A percentile compares a stretch with the other conserved stretches of the same genome.
Evolutionary conservation across 805 yeast species (phyloP).

Genomic region (Candida maltosa): DNA sequence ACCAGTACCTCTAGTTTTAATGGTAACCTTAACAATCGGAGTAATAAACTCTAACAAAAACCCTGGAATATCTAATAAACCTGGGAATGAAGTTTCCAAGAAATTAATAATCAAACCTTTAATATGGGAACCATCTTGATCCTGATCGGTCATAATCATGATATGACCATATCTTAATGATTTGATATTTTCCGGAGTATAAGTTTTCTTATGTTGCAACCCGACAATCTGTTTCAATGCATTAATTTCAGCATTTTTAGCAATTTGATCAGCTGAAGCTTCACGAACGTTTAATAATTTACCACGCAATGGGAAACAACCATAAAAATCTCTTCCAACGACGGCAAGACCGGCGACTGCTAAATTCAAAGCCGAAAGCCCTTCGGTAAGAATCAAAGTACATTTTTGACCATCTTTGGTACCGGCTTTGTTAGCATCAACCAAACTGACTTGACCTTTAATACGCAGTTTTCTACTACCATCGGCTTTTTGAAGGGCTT

Average conservation of each 20-base stretch:
- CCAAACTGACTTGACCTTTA: conserved; percentile 84
- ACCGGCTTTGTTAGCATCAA: conserved; percentile 96
- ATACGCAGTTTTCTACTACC: conserved; percentile 82
- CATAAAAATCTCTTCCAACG: conserved; percentile 92
- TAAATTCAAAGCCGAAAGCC: conserved; percentile 89
- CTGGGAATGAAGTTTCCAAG: conserved; percentile 91
- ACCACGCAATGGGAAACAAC: conserved; percentile 94
- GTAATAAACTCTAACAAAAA: conserved; percentile 92
- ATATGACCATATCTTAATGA: conserved; percentile 90
- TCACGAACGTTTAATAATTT: conserved; percentile 93
- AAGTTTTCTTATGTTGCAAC: conserved; percentile 84
- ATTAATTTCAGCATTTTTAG: conserved; percentile 90
- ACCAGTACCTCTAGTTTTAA: conserved; percentile 56
- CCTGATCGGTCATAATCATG: conserved; percentile 99
- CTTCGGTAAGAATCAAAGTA: conserved; percentile 91
- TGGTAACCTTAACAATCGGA: conserved; percentile 89
- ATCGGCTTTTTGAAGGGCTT: conserved; percentile 82
- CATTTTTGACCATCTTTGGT: conserved; percentile 89
- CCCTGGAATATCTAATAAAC: conserved; percentile 84
- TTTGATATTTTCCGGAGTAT: conserved; percentile 56
- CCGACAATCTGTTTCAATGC: conserved; percentile 96
- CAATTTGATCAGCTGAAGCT: conserved; percentile 92
- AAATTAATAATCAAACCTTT: conserved; percentile 94
- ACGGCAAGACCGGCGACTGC: conserved; percentile 94
- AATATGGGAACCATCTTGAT: conserved; percentile 98